phyloP scores from a whole-genome alignment of 1,139 yeast species.

The Suhomyces kunorum region DNA sequence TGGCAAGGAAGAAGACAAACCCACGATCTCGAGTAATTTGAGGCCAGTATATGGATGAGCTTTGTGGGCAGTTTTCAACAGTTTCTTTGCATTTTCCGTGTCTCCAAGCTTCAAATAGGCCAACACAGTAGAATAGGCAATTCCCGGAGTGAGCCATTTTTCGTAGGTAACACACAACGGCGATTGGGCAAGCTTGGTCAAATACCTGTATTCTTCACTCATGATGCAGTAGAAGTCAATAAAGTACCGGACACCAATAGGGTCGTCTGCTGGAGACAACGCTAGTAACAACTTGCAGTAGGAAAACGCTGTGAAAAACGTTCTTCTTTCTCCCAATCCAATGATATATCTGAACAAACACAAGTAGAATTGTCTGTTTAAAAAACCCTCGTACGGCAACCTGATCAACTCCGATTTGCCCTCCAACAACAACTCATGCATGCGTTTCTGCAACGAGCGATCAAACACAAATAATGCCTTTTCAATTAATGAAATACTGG shows the following conservation, averaged over 20 bases:
- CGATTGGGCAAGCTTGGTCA: slow-evolving; percentile 56
- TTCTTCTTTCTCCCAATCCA: slow-evolving; percentile 74
- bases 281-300: slow-evolving; percentile 72
- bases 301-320: slow-evolving; percentile 72
- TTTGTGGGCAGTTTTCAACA: slow-evolving; percentile 52
- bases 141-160: slow-evolving; percentile 74
- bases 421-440: slow-evolving; percentile 48
- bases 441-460: slow-evolving; percentile 46
- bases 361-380: slow-evolving; percentile 76
- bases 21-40: slow-evolving; percentile 47
- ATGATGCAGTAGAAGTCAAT: slow-evolving; percentile 77
- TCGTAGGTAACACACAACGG: slow-evolving; percentile 57
- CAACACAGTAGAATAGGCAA: slow-evolving; percentile 65
- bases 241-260: slow-evolving; percentile 79
- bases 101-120: slow-evolving; percentile 53
- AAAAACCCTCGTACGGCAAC: slow-evolving; percentile 72
- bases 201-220: slow-evolving; percentile 63
- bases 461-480: slow-evolving; percentile 80
- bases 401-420: slow-evolving; percentile 63
- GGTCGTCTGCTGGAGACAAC: slow-evolving; percentile 77
- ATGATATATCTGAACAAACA: slow-evolving; percentile 72
- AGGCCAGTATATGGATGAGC: slow-evolving; percentile 63
- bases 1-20: slow-evolving; percentile 25
- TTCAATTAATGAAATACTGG: slow-evolving; percentile 72
- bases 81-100: slow-evolving; percentile 44